These are phyloP conservation scores for Penicillium frequentans DNA, from an alignment of 2,329 filamentous ascomycete species.

Conservation along the genomic window DNA sequence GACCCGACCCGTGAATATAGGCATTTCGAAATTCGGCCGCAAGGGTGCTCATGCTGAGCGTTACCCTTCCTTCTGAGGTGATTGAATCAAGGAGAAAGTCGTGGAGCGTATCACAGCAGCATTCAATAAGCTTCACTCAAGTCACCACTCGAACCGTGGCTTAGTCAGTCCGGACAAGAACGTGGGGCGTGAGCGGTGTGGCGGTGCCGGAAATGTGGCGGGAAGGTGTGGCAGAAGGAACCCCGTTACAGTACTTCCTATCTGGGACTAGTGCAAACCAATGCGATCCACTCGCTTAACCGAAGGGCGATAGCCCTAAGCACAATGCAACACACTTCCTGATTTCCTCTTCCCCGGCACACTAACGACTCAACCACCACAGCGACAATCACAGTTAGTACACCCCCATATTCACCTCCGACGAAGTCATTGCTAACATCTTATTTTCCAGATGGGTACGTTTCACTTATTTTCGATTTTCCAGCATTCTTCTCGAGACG, in stretches of 20 bases:
- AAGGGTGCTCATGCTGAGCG: constrained; percentile 65
- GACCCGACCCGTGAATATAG: constrained; percentile 65
- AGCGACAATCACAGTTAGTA: constrained; percentile 55
- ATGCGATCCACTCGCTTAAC: constrained; percentile 39
- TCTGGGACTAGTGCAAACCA: constrained; percentile 29
- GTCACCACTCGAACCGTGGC: neutral
- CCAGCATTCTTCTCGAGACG: constrained; percentile 30
- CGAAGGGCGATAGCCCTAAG: constrained; percentile 47
- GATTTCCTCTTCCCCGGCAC: constrained; percentile 36
- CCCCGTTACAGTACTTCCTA: constrained; percentile 1
- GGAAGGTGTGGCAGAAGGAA: constrained; percentile 1
- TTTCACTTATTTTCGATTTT: constrained; percentile 30
- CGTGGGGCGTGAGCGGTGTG: constrained; percentile 9
- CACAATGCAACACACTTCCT: constrained; percentile 44
- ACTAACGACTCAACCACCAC: constrained; percentile 46
- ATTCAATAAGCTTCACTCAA: neutral
- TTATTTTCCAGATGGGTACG: constrained; percentile 61
- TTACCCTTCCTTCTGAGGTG: neutral
- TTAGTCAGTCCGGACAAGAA: neutral
- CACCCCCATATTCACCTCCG: constrained; percentile 15
- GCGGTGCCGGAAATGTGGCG: constrained; percentile 2
- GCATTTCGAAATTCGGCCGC: constrained; percentile 73
- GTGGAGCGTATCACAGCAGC: neutral
- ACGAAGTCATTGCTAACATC: constrained; percentile 28
- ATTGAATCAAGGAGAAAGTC: neutral